Conservation (phyloP, 345 rosid species). For the Excoecaria cochinchinensis region DNA sequence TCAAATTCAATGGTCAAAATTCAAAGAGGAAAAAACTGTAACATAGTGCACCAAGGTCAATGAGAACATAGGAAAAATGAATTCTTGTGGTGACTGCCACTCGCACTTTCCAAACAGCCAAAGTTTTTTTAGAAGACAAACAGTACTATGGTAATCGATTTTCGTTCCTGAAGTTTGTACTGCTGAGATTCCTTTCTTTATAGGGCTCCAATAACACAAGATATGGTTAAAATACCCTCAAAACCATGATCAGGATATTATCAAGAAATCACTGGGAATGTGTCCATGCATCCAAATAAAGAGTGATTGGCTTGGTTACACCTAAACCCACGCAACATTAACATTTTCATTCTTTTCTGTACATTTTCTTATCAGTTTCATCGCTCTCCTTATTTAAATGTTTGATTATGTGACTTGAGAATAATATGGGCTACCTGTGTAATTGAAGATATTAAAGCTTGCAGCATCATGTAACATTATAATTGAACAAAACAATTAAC, state of each 20-base stretch:
- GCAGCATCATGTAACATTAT: background rate
- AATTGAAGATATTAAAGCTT: background rate
- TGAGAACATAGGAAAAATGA: background rate
- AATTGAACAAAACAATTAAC: slow-evolving; percentile 10
- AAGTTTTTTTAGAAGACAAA: background rate
- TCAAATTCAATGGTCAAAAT: background rate
- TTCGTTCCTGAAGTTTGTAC: background rate
- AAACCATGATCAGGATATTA: background rate
- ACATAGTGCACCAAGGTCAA: background rate
- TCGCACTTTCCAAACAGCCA: background rate
- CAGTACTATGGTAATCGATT: background rate
- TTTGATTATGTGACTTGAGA: background rate
- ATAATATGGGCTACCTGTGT: background rate
- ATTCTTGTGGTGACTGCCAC: background rate
- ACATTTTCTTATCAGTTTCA: background rate
- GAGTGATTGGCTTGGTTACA: background rate
- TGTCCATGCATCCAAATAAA: background rate
- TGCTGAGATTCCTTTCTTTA: background rate
- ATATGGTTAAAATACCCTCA: background rate
- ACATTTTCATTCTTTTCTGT: background rate
- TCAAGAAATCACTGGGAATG: background rate
- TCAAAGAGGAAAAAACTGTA: background rate
- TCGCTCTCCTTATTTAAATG: background rate
- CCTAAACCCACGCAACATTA: background rate
- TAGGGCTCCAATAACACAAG: background rate